These are phyloP conservation scores for Syzygium syzygioides DNA, from an alignment of 441 rosid species.

Conservation along the genomic window DNA sequence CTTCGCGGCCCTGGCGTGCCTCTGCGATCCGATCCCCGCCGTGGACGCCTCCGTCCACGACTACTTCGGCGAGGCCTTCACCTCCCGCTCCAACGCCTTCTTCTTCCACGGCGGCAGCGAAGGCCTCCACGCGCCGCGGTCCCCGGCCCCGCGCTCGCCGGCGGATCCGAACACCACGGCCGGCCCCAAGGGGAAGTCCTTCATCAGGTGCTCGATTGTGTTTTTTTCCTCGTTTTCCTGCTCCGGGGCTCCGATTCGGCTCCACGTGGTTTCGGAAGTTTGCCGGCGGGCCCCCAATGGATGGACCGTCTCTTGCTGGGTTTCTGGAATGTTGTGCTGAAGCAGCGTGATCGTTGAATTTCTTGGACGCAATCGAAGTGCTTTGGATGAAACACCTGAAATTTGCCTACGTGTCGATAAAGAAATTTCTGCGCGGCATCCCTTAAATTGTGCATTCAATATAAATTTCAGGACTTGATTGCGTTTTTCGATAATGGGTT, in stretches of 20 bases:
- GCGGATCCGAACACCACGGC: slow-evolving; percentile 24
- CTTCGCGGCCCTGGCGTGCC: background rate
- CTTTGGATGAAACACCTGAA: background rate
- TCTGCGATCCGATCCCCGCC: slow-evolving; percentile 14
- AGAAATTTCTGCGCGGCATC: background rate
- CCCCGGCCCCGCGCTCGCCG: slow-evolving; percentile 11
- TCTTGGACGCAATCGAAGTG: background rate
- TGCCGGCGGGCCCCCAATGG: background rate
- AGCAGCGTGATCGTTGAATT: background rate
- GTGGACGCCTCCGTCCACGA: slow-evolving; percentile 63
- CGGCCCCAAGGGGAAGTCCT: slow-evolving; percentile 46
- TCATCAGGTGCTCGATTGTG: slow-evolving; percentile 42
- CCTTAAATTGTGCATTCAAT: background rate
- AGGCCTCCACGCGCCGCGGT: slow-evolving; percentile 71
- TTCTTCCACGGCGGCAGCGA: slow-evolving; percentile 94
- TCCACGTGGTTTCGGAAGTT: background rate
- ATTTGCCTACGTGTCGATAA: background rate
- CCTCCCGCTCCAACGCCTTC: slow-evolving; percentile 45
- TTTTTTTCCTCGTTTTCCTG: too few relatives aligned
- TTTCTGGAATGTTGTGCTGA: background rate
- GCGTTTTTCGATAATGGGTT: too few relatives aligned
- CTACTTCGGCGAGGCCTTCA: slow-evolving; percentile 55
- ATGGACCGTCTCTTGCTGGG: background rate
- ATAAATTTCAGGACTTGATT: background rate
- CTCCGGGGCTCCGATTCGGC: too few relatives aligned